Evolutionary conservation across 129 eudicot genomes (phyloP).

Genomic region (Glebionis coronaria): DNA sequence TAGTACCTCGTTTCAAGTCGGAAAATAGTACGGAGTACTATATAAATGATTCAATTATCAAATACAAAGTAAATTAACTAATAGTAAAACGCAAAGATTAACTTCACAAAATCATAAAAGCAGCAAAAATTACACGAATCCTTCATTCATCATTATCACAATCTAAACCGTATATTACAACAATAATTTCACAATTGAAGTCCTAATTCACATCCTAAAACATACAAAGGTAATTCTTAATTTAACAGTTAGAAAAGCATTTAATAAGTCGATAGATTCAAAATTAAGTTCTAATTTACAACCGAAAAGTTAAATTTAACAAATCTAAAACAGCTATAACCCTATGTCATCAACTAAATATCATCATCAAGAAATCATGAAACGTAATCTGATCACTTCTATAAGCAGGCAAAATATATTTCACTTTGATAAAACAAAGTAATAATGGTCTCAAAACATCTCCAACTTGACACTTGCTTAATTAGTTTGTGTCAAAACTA

Average conservation of each 20-base stretch:
- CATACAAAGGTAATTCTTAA: neutral
- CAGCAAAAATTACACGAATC: too few relatives aligned
- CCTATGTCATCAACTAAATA: too few relatives aligned
- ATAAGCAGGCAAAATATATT: neutral
- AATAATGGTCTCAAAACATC: neutral
- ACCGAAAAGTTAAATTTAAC: slow-evolving; percentile 12
- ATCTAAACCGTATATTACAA: too few relatives aligned
- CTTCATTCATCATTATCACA: too few relatives aligned
- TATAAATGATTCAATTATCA: neutral
- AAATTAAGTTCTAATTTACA: neutral
- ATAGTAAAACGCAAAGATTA: neutral
- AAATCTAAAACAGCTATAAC: too few relatives aligned
- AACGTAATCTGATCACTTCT: neutral
- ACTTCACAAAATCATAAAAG: neutral
- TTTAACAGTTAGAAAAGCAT: neutral
- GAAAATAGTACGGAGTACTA: neutral
- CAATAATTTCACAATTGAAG: too few relatives aligned
- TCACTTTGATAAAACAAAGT: too few relatives aligned
- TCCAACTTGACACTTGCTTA: neutral
- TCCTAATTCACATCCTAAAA: neutral
- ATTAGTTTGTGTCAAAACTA: too few relatives aligned
- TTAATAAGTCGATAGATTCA: neutral
- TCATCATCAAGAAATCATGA: neutral
- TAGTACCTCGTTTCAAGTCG: slow-evolving; percentile 1
- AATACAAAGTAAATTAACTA: neutral